A percentile compares a stretch with the other conserved stretches of the same genome.
Evolutionary conservation across 129 eudicot species (phyloP).

Genomic region (Dittrichia graveolens): DNA sequence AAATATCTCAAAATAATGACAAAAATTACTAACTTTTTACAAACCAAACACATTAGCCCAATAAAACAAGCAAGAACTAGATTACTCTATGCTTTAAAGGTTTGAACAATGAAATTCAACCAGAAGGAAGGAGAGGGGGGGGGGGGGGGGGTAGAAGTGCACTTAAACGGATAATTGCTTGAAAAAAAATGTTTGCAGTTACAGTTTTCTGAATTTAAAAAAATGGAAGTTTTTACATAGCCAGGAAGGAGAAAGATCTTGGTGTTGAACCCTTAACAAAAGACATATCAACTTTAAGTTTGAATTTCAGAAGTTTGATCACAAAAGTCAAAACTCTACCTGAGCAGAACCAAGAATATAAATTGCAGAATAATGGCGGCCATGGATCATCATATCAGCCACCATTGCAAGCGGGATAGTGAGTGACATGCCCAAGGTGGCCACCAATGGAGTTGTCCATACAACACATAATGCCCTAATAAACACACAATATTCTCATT

Average conservation of each 20-base stretch:
- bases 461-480: slow-evolving; percentile 97
- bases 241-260: slow-evolving; percentile 1
- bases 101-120: not conserved
- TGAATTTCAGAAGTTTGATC: not conserved
- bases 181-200: not conserved
- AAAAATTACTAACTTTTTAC: not conserved
- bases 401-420: slow-evolving; percentile 98
- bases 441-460: slow-evolving; percentile 98
- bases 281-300: not conserved
- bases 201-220: not conserved
- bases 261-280: slow-evolving; percentile 18
- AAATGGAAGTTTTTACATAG: not conserved
- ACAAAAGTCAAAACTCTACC: slow-evolving; percentile 46
- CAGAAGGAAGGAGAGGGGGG: not conserved
- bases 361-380: slow-evolving; percentile 95
- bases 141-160: too few species aligned
- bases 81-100: not conserved
- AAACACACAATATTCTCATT: slow-evolving; percentile 4
- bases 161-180: not conserved
- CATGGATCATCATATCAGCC: slow-evolving; percentile 97
- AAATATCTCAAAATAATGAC: not conserved
- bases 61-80: not conserved
- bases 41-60: not conserved
- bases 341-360: slow-evolving; percentile 91
- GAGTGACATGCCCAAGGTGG: slow-evolving; percentile 97